These are phyloP conservation scores for Candolleomyces efflorescens DNA, from an alignment of 768 basidiomycete genomes.

Conservation along the genomic window DNA sequence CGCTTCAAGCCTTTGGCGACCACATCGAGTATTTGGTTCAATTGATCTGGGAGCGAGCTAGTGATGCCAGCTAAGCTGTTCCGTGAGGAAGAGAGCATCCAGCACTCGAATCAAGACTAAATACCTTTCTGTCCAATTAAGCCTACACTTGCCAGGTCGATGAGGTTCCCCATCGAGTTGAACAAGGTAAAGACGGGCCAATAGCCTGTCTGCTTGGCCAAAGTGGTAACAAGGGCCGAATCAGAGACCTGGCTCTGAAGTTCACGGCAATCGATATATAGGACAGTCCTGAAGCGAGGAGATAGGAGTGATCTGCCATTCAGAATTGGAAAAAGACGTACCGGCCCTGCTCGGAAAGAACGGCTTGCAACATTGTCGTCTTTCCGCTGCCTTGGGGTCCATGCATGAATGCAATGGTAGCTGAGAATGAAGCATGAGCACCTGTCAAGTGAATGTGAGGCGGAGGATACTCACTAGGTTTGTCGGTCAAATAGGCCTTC, in stretches of 20 bases:
- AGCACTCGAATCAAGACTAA: conserved; percentile 1
- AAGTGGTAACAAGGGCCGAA: conserved; percentile 53
- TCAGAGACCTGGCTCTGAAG: conserved; percentile 71
- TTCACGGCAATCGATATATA: conserved; percentile 82
- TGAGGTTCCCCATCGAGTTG: conserved; percentile 72
- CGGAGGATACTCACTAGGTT: conserved; percentile 51
- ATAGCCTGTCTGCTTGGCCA: conserved; percentile 85
- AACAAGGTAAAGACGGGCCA: conserved; percentile 87
- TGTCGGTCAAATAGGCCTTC: conserved; percentile 69
- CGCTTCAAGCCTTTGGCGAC: conserved; percentile 67
- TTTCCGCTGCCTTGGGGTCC: conserved; percentile 87
- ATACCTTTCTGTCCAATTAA: conserved; percentile 93
- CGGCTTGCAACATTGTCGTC: conserved; percentile 47
- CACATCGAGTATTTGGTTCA: conserved; percentile 80
- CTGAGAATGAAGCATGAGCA: conserved; percentile 27
- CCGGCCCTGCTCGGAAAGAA: conserved; percentile 54
- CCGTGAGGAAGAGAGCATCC: background rate
- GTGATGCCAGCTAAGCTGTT: conserved; percentile 67
- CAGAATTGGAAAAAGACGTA: conserved; percentile 17
- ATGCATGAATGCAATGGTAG: conserved; percentile 72
- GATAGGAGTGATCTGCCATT: background rate
- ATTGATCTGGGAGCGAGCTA: conserved; percentile 73
- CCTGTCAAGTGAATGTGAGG: conserved; percentile 5
- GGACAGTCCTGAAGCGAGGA: conserved; percentile 44
- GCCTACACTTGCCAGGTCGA: conserved; percentile 90